A percentile compares a stretch with the other conserved stretches of the same genome.
phyloP scores from a whole-genome alignment of 1,139 yeast genomes.

The Candida labiduridarum region DNA sequence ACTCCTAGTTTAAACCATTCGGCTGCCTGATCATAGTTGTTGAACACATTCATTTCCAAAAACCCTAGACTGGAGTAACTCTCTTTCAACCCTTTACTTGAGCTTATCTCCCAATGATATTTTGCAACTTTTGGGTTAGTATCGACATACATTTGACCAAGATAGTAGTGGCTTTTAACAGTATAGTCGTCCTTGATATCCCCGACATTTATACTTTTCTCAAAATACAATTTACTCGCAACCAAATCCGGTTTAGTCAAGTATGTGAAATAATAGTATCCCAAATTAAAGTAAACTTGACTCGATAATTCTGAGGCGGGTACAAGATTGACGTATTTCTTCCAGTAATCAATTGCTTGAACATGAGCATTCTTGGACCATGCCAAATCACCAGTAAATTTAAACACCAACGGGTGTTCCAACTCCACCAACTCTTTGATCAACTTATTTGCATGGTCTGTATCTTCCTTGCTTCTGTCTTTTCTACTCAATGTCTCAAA shows the following conservation, averaged over 20 bases:
- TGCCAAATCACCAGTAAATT: constrained; percentile 74
- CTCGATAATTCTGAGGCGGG: constrained; percentile 61
- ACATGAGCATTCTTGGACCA: constrained; percentile 44
- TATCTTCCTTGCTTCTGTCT: constrained; percentile 52
- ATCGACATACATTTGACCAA: constrained; percentile 68
- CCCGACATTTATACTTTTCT: constrained; percentile 61
- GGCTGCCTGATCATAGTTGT: constrained; percentile 54
- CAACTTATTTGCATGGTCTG: constrained; percentile 60
- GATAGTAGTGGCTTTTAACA: constrained; percentile 71
- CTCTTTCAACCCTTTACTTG: constrained; percentile 74
- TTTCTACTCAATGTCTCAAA: constrained; percentile 53
- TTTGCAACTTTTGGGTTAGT: constrained; percentile 58
- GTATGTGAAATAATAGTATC: constrained; percentile 57
- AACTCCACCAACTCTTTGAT: constrained; percentile 61
- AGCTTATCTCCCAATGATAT: constrained; percentile 74
- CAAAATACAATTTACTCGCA: constrained; percentile 59
- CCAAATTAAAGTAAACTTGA: constrained; percentile 74
- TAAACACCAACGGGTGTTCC: constrained; percentile 70
- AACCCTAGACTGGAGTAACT: constrained; percentile 78
- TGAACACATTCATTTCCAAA: constrained; percentile 69
- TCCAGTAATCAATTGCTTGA: constrained; percentile 63
- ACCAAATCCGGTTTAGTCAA: constrained; percentile 49
- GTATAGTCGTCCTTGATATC: constrained; percentile 57
- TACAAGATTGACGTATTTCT: constrained; percentile 58
- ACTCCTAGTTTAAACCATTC: constrained; percentile 88